phyloP scores from a whole-genome alignment of 805 yeast species.

The Torulaspora franciscae region DNA sequence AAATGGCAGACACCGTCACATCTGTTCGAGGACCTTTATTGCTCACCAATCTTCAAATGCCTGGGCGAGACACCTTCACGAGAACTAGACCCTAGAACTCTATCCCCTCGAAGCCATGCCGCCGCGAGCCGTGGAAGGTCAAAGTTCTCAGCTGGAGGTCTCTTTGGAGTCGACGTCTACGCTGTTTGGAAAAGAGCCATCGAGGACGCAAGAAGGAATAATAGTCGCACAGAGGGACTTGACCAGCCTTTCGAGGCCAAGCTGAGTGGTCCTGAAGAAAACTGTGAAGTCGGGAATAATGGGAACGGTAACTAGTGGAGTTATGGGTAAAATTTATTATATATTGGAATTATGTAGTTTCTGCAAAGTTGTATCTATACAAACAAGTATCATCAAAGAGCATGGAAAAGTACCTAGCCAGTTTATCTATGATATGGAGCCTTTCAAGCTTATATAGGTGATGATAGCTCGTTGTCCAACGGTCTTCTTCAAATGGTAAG shows the following conservation, averaged over 20 bases:
- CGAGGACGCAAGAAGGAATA: conserved; percentile 8
- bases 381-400: background rate
- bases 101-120: conserved; percentile 18
- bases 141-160: conserved; percentile 28
- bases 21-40: conserved; percentile 32
- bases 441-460: no score
- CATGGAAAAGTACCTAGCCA: no score
- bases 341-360: background rate
- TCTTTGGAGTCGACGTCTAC: conserved; percentile 36
- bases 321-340: background rate
- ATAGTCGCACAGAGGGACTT: conserved; percentile 10
- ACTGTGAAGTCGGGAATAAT: conserved; percentile 3
- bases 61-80: conserved; percentile 23
- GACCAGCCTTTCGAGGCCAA: conserved; percentile 14
- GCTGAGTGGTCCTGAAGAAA: conserved; percentile 2
- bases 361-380: conserved; percentile 4
- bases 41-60: conserved; percentile 32
- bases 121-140: conserved; percentile 14
- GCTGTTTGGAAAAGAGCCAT: conserved; percentile 36
- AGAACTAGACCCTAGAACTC: conserved; percentile 9
- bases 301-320: conserved; percentile 4
- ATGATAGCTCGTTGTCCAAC: no score
- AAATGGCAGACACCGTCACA: conserved; percentile 36
- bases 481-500: background rate
- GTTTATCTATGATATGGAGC: no score